Base-by-base conservation (phyloP, 2,329 filamentous ascomycete genomes). In the Sarocladiaceae sp. region DNA sequence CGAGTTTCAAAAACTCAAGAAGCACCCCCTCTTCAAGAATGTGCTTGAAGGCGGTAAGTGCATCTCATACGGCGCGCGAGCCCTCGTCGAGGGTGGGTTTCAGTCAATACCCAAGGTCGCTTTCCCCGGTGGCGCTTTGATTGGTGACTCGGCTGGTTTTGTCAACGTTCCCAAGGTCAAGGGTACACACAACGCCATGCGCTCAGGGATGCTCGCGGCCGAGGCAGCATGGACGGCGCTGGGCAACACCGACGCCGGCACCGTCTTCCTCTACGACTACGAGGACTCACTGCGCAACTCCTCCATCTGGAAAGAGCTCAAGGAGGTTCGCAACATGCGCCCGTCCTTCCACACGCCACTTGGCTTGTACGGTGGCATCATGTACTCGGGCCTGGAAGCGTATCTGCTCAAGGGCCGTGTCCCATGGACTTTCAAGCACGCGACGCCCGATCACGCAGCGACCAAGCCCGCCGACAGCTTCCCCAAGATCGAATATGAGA, bases 141-240 rank as follows among this genome's bases (percentile, higher is more conserved):
- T 98, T 53, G 93, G 93, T 45, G 93, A 98, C 66, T 94, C 90
- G 15, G 93, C 93, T 21, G 93, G 93, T 4, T 95, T 98, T 60
- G 76, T 98, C 65, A 98, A 98, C 59, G 85, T 98, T 13, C 93
- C 93, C 51, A 98, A 98, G 72, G 88, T 98, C 66, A 98, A 98
- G 70, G 93, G 93, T 47, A 96, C 91, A 0, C 93, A 98, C 66
- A 96, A 93, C 39, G 89, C 93, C 43, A 97, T 98, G 88, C 88
- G 90, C 59, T 94, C 88, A 2, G 93, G 91, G 49, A 97, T 98
- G 85, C 74, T 98, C 42, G 93, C 93, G 5, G 93, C 91, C 33
- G 88, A 97, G 67, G 87, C 93, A 23, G 81, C 91, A 3, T 97
- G 82, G 74, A 74, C 76, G 20, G 93, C 93, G 2, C 71, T 98